Conservation (phyloP, 805 yeast genomes). For the Wickerhamomyces bovis region DNA sequence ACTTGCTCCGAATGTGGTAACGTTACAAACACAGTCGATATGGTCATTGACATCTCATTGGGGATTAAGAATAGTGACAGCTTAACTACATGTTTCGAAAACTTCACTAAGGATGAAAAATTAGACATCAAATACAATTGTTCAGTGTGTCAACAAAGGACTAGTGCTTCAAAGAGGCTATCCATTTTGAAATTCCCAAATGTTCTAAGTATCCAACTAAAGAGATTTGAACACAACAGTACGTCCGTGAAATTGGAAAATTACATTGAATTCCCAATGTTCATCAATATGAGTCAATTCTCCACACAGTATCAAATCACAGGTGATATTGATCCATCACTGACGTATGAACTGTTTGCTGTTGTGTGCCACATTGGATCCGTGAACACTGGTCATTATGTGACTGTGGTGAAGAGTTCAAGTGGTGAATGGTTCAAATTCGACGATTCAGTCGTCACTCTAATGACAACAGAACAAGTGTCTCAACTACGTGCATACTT, state of each 20-base stretch:
- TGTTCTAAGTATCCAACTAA: slow-evolving; percentile 77
- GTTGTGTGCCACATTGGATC: slow-evolving; percentile 87
- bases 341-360: slow-evolving; percentile 79
- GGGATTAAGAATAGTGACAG: slow-evolving; percentile 48
- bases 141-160: slow-evolving; percentile 50
- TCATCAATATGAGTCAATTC: slow-evolving; percentile 66
- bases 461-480: slow-evolving; percentile 60
- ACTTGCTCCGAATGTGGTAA: slow-evolving; percentile 64
- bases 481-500: slow-evolving; percentile 72
- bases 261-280: slow-evolving; percentile 65
- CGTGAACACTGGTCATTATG: slow-evolving; percentile 93
- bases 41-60: slow-evolving; percentile 82
- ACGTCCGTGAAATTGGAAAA: slow-evolving; percentile 61
- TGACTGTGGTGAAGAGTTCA: slow-evolving; percentile 68
- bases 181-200: slow-evolving; percentile 66
- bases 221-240: slow-evolving; percentile 45
- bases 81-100: slow-evolving; percentile 60
- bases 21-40: slow-evolving; percentile 63
- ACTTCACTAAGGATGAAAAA: slow-evolving; percentile 73
- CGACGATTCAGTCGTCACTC: slow-evolving; percentile 80
- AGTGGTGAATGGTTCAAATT: slow-evolving; percentile 83
- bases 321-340: slow-evolving; percentile 26
- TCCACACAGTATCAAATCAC: slow-evolving; percentile 18
- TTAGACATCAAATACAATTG: slow-evolving; percentile 74
- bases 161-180: slow-evolving; percentile 69